Evolutionary conservation across 768 basidiomycete species (phyloP).

Genomic region (Ramaria sp.): DNA sequence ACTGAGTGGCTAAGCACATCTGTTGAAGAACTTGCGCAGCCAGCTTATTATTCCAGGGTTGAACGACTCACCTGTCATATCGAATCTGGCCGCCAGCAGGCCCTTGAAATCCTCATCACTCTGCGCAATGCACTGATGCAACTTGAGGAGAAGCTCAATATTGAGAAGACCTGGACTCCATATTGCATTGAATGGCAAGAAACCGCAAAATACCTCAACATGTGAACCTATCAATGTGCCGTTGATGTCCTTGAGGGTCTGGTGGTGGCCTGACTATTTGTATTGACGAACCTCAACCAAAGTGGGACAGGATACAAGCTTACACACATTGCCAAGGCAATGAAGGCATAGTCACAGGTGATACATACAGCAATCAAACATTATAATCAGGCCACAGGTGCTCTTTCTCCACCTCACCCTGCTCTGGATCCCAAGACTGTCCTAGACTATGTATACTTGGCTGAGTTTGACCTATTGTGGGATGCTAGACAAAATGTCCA

Average conservation of each 20-base stretch:
- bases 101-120: neutral
- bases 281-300: constrained; percentile 20
- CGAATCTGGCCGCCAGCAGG: neutral
- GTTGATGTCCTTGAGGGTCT: constrained; percentile 21
- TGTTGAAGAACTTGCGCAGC: neutral
- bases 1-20: neutral
- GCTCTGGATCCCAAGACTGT: constrained; percentile 18
- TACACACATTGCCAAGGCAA: constrained; percentile 22
- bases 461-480: constrained; percentile 21
- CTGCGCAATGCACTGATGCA: neutral
- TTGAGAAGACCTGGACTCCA: constrained; percentile 13
- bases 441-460: constrained; percentile 19
- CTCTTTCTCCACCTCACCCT: constrained; percentile 15
- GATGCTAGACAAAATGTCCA: constrained; percentile 17
- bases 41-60: neutral
- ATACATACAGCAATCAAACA: constrained; percentile 18
- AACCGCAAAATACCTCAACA: neutral
- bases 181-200: constrained; percentile 8
- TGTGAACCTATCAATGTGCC: constrained; percentile 14
- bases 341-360: constrained; percentile 17
- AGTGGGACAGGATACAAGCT: constrained; percentile 23
- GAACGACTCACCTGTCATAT: neutral
- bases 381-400: constrained; percentile 21
- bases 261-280: constrained; percentile 21
- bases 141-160: neutral